These are phyloP conservation scores for Fusarium lyarnte DNA, from an alignment of 2,329 filamentous ascomycete species.

Conservation along the genomic window DNA sequence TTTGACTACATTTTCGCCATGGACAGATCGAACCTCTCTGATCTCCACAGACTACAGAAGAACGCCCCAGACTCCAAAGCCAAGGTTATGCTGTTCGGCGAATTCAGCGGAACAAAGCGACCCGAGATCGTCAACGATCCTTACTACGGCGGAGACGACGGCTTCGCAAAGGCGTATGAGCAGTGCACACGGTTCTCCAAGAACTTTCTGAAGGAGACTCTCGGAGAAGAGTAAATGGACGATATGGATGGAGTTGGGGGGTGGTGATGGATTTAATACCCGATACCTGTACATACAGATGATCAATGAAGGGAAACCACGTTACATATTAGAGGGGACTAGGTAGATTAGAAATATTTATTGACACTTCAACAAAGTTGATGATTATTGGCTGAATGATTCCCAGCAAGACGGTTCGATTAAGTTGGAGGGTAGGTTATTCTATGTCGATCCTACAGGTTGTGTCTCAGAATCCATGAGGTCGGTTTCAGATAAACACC, in stretches of 20 bases:
- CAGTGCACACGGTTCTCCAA: conserved; percentile 81
- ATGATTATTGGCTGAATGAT: conserved; percentile 16
- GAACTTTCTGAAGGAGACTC: conserved; percentile 74
- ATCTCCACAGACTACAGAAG: conserved; percentile 70
- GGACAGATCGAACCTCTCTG: conserved; percentile 83
- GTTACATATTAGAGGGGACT: conserved; percentile 16
- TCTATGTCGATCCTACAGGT: conserved; percentile 25
- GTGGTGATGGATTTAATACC: conserved; percentile 36
- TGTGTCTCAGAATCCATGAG: conserved; percentile 26
- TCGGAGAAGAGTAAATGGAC: conserved; percentile 33
- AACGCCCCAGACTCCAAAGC: conserved; percentile 68
- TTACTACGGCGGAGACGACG: conserved; percentile 87
- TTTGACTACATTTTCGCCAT: conserved; percentile 98
- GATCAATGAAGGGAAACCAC: conserved; percentile 1
- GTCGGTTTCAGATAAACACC: conserved; percentile 12
- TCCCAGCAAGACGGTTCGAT: conserved; percentile 18
- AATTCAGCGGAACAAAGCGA: conserved; percentile 72
- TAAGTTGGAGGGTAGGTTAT: conserved; percentile 13
- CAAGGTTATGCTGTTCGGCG: conserved; percentile 84
- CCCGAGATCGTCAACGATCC: conserved; percentile 85
- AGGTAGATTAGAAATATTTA: conserved; percentile 18
- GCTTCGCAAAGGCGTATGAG: conserved; percentile 87
- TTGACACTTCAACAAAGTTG: conserved; percentile 4
- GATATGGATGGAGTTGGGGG: not conserved
- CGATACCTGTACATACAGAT: conserved; percentile 35